Evolutionary conservation across 2,329 filamentous ascomycete genomes (phyloP).

Genomic region (Fusarium albosuccineum): DNA sequence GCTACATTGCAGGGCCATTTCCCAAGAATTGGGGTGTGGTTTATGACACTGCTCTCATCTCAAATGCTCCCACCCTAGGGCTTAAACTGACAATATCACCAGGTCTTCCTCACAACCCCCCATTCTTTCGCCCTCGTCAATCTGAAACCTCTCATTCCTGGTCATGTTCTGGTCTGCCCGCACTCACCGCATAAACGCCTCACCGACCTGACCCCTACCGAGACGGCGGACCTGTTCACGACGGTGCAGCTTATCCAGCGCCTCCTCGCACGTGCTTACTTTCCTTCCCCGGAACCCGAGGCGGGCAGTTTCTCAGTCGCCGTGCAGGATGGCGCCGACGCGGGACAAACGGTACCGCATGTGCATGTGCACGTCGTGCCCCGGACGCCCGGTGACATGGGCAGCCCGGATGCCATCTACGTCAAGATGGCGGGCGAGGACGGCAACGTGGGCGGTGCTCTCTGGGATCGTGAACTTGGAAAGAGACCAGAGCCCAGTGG

Average conservation of each 20-base stretch:
- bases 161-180: slow-evolving; percentile 92
- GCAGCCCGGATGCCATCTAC: slow-evolving; percentile 78
- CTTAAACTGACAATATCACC: slow-evolving; percentile 17
- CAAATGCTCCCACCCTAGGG: not conserved
- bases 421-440: slow-evolving; percentile 85
- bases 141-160: slow-evolving; percentile 92
- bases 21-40: not conserved
- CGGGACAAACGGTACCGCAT: slow-evolving; percentile 94
- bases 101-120: slow-evolving; percentile 89
- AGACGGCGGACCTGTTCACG: slow-evolving; percentile 86
- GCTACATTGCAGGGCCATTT: not conserved
- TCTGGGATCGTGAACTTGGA: slow-evolving; percentile 65
- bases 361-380: slow-evolving; percentile 95
- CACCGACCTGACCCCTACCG: slow-evolving; percentile 76
- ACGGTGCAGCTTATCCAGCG: slow-evolving; percentile 85
- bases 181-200: slow-evolving; percentile 77
- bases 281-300: slow-evolving; percentile 63
- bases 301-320: slow-evolving; percentile 90
- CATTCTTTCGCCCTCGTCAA: slow-evolving; percentile 92
- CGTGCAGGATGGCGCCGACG: slow-evolving; percentile 91
- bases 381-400: slow-evolving; percentile 69
- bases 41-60: not conserved
- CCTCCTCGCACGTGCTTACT: slow-evolving; percentile 75
- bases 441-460: slow-evolving; percentile 81
- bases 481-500: slow-evolving; percentile 64